Conservation (phyloP, 1,284 basidiomycete species). For the Ustilago trichophora region DNA sequence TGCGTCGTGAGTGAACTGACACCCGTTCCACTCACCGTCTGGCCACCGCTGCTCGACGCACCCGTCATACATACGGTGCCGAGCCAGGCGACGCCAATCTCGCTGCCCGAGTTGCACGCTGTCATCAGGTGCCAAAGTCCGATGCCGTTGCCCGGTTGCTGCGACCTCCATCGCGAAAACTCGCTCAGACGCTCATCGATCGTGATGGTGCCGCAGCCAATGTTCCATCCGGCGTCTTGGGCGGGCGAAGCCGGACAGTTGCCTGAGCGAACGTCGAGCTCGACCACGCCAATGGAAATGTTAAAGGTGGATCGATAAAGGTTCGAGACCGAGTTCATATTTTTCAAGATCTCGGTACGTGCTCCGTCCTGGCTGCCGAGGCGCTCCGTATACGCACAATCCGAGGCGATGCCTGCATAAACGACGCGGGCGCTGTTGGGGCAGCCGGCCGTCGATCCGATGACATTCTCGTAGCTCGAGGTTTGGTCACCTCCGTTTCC, state of each 20-base stretch:
- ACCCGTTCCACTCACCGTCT: constrained; percentile 80
- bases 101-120: constrained; percentile 81
- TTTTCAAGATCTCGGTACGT: constrained; percentile 76
- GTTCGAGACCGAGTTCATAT: constrained; percentile 78
- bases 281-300: constrained; percentile 82
- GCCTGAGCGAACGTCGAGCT: constrained; percentile 74
- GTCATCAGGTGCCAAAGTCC: constrained; percentile 93
- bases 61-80: constrained; percentile 63
- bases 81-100: constrained; percentile 87
- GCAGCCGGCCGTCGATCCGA: constrained; percentile 74
- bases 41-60: constrained; percentile 70
- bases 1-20: constrained; percentile 76
- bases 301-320: constrained; percentile 83
- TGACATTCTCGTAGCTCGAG: constrained; percentile 83
- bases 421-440: constrained; percentile 78
- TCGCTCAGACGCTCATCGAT: constrained; percentile 78
- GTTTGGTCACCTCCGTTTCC: constrained; percentile 82
- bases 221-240: constrained; percentile 68
- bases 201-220: constrained; percentile 51
- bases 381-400: constrained; percentile 76
- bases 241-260: constrained; percentile 67
- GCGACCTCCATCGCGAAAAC: constrained; percentile 84
- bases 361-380: constrained; percentile 68
- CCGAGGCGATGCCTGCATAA: constrained; percentile 86
- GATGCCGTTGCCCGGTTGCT: constrained; percentile 75